Evolutionary conservation across 306 rosid species (phyloP), one percentile per base, ranked within the genome.

Genomic region (Calophaca sinica): DNA sequence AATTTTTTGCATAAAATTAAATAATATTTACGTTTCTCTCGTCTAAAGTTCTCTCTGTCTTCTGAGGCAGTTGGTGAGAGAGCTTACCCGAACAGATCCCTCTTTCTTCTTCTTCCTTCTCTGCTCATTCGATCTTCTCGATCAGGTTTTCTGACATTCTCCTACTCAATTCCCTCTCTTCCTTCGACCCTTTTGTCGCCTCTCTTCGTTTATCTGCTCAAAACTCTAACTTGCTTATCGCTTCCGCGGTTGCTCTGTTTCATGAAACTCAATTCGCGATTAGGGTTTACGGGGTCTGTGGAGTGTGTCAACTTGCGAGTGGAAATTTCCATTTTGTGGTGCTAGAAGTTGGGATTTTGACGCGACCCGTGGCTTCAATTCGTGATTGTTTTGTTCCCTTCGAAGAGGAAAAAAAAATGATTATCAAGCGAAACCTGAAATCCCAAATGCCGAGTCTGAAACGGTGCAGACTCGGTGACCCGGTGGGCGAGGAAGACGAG

Each of bases 361-460:
- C 62, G 44, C 26, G n/a, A 51, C 73, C 39, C 42, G 61, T 33
- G 48, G 15, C 41, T 82, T 80, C 41, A 75, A 67, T 75, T 84
- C 76, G 77, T 29, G 74, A 65, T 75, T 81, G 62, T 70, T 51
- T 20, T 20, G 26, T 20, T 20, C 26, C 26, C 26, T 20, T 20
- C 26, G 26, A 20, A 20, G 26, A 28, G 3, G 60, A 6, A 13
- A 70, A 31, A 54, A 79, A 8, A 66, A 96, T 96, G 99, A 96
- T 96, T 76, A 92, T 96, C 86, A 96, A 96, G 87, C 88, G 94
- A 77, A 89, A 89, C 79, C 70, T 92, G 83, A 96, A 96, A 90
- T 84, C 96, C 82, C 92, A 89, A 96, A 96, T 96, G 98, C 99
- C 98, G 93, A 86, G 89, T 84, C 78, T 92, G 89, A 96, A 92